These are phyloP conservation scores for Ogataea pilisensis DNA, from an alignment of 805 yeast genomes.

Conservation along the genomic window DNA sequence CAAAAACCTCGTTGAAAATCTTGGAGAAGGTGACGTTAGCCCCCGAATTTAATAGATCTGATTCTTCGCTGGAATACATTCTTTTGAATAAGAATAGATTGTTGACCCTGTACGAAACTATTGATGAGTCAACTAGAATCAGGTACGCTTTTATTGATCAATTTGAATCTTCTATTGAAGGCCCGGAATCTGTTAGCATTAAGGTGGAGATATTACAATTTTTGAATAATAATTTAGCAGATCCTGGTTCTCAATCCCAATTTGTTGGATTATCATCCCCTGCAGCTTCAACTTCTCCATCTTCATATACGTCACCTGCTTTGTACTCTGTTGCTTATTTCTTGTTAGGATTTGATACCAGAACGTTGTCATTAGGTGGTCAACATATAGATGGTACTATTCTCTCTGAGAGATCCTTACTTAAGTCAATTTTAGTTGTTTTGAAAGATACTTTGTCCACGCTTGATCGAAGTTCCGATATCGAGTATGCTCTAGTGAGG, in stretches of 20 bases:
- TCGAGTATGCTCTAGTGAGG: slow-evolving; percentile 53
- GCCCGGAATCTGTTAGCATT: slow-evolving; percentile 38
- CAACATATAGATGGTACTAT: slow-evolving; percentile 46
- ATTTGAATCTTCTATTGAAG: slow-evolving; percentile 41
- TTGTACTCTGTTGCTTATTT: slow-evolving; percentile 56
- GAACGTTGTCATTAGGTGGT: slow-evolving; percentile 45
- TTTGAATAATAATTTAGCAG: slow-evolving; percentile 44
- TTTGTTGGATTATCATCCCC: too few relatives aligned
- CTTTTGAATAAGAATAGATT: slow-evolving; percentile 55
- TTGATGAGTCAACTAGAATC: slow-evolving; percentile 74
- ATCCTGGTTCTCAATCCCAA: slow-evolving; percentile 28
- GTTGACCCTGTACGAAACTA: slow-evolving; percentile 65
- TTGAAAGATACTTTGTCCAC: slow-evolving; percentile 44
- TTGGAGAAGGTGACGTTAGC: slow-evolving; percentile 43
- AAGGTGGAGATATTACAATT: slow-evolving; percentile 61
- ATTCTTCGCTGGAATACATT: slow-evolving; percentile 12
- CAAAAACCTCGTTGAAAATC: slow-evolving; percentile 49
- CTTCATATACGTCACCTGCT: background rate
- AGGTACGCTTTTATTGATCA: slow-evolving; percentile 71
- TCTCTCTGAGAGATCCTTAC: slow-evolving; percentile 48
- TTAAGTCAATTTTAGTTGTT: slow-evolving; percentile 49
- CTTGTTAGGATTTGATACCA: slow-evolving; percentile 65
- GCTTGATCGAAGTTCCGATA: slow-evolving; percentile 33
- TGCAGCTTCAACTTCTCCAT: background rate
- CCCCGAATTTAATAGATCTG: slow-evolving; percentile 38